Percentiles rank a stretch among this genome's conserved stretches.
Evolutionary conservation across 73 alveolate species (phyloP).

Genomic region (Uronychia binucleata): DNA sequence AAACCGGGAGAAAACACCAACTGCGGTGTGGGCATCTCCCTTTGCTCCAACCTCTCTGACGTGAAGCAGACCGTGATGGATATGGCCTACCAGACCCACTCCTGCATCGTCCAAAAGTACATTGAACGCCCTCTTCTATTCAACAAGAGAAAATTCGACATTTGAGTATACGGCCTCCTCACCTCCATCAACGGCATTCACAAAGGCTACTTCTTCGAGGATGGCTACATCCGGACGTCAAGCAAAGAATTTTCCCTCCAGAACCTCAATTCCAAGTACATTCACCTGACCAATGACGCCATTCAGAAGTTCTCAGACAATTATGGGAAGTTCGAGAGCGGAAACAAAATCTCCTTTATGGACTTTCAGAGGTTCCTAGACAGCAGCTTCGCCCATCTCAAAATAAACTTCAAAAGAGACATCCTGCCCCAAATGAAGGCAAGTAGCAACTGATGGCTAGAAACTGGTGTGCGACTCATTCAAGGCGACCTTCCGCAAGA

Average conservation of each 20-base stretch:
- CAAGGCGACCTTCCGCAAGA: constrained; percentile 39
- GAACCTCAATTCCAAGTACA: constrained; percentile 52
- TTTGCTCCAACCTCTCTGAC: constrained; percentile 47
- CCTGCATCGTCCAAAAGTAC: constrained; percentile 68
- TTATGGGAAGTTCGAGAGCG: constrained; percentile 78
- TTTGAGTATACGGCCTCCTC: constrained; percentile 23
- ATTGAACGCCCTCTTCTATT: constrained; percentile 55
- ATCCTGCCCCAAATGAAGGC: constrained; percentile 62
- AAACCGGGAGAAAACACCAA: constrained; percentile 73
- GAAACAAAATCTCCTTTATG: constrained; percentile 71
- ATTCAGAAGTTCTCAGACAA: constrained; percentile 57
- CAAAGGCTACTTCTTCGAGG: constrained; percentile 35
- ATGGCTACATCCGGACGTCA: constrained; percentile 42
- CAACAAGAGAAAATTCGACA: constrained; percentile 44
- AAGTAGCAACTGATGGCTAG: background rate
- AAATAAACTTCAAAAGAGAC: constrained; percentile 24
- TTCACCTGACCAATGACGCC: constrained; percentile 81
- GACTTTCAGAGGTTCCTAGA: constrained; percentile 47
- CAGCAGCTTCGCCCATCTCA: constrained; percentile 21
- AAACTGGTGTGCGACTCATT: constrained; percentile 56
- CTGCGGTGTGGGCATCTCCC: constrained; percentile 67
- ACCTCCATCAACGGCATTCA: constrained; percentile 3
- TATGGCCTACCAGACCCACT: constrained; percentile 34
- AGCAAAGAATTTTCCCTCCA: constrained; percentile 19
- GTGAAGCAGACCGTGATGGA: constrained; percentile 22